Percentiles rank a stretch among this genome's conserved stretches.
These are phyloP conservation scores for Drechslerella dactyloides DNA, from an alignment of 2,329 filamentous ascomycete species.

Conservation along the genomic window DNA sequence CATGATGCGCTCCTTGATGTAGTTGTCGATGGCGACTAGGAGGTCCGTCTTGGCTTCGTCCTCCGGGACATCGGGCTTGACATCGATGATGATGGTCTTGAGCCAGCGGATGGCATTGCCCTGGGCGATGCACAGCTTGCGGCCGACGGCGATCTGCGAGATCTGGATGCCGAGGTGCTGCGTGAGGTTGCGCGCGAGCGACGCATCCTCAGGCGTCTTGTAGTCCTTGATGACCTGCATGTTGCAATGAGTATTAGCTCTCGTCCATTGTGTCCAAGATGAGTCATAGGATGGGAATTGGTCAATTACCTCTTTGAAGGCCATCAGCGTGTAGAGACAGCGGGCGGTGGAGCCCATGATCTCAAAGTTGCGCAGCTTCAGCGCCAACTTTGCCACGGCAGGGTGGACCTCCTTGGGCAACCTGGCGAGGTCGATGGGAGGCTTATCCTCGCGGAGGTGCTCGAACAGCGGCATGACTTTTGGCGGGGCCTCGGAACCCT, in stretches of 20 bases:
- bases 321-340: constrained; percentile 83
- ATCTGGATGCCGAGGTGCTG: constrained; percentile 94
- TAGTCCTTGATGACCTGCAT: constrained; percentile 87
- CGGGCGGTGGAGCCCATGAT: constrained; percentile 89
- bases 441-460: constrained; percentile 61
- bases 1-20: constrained; percentile 87
- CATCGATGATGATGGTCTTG: constrained; percentile 87
- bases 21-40: constrained; percentile 80
- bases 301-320: constrained; percentile 80
- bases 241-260: constrained; percentile 48
- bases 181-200: constrained; percentile 87
- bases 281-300: constrained; percentile 32
- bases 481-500: constrained; percentile 15
- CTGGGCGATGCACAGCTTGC: constrained; percentile 96
- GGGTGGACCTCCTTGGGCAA: constrained; percentile 83
- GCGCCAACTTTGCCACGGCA: constrained; percentile 79
- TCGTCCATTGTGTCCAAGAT: no score
- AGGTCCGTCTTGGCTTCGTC: constrained; percentile 79
- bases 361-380: constrained; percentile 87
- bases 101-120: constrained; percentile 95
- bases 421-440: constrained; percentile 69
- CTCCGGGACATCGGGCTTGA: constrained; percentile 85
- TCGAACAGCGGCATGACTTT: constrained; percentile 52
- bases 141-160: constrained; percentile 87
- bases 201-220: constrained; percentile 81